Conservation (phyloP, 2,329 filamentous ascomycete genomes). For the Fusarium cyanostomum region DNA sequence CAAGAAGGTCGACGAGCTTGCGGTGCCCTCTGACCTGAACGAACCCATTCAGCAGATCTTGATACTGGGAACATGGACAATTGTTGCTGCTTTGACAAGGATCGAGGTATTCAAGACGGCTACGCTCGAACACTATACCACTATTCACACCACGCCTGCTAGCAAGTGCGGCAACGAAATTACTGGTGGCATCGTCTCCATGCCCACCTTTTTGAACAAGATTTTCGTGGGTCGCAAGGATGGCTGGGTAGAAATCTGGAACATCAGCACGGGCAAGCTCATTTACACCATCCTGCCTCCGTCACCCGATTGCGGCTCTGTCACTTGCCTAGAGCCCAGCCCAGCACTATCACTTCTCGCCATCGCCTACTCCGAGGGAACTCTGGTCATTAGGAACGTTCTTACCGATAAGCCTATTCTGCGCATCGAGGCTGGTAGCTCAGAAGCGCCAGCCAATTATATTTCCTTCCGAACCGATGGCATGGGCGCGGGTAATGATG, state of each 20-base stretch:
- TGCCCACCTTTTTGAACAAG: conserved; percentile 97
- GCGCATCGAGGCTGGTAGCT: conserved; percentile 71
- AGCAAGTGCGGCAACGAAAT: conserved; percentile 72
- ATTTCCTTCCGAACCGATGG: conserved; percentile 94
- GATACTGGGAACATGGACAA: conserved; percentile 90
- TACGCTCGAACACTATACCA: conserved; percentile 90
- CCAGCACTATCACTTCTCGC: conserved; percentile 87
- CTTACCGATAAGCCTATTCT: conserved; percentile 79
- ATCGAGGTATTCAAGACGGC: conserved; percentile 90
- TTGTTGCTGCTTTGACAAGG: conserved; percentile 78
- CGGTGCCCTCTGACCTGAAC: conserved; percentile 69
- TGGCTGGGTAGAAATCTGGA: conserved; percentile 96
- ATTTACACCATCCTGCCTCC: conserved; percentile 90
- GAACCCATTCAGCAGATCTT: conserved; percentile 81
- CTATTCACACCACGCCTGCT: conserved; percentile 69
- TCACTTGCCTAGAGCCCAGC: conserved; percentile 87
- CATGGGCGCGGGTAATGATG: conserved; percentile 86
- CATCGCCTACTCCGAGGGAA: conserved; percentile 84
- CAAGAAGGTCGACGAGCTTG: conserved; percentile 80
- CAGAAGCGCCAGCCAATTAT: conserved; percentile 75
- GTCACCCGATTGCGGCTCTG: conserved; percentile 74
- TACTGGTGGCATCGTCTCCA: conserved; percentile 81
- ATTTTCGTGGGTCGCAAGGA: conserved; percentile 88
- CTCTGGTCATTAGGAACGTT: conserved; percentile 83
- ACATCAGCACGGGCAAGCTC: conserved; percentile 89